Conservation (phyloP, 495 filamentous ascomycete genomes). For the Aspergillus homomorphus region DNA sequence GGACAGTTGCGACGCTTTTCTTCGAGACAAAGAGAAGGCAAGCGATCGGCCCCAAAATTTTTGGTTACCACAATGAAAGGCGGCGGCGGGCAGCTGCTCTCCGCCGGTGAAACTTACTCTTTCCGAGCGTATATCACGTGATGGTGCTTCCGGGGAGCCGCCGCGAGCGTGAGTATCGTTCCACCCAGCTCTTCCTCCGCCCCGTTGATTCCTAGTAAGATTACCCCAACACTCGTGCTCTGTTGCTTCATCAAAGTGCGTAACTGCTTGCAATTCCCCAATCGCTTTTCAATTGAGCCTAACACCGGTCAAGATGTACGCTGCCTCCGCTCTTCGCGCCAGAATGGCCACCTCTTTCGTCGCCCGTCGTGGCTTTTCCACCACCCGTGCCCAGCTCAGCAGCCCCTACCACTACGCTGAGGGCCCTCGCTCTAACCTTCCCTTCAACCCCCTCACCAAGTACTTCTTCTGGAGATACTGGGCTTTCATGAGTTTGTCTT, state of each 20-base stretch:
- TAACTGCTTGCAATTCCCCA: conserved; percentile 4
- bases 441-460: conserved; percentile 90
- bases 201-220: conserved; percentile 15
- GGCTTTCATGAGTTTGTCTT: conserved; percentile 68
- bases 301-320: conserved; percentile 67
- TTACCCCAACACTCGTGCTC: conserved; percentile 32
- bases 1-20: conserved; percentile 20
- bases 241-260: conserved; percentile 34
- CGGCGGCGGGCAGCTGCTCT: not conserved
- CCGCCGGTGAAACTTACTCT: conserved; percentile 25
- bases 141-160: conserved; percentile 13
- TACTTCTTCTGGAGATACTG: conserved; percentile 82
- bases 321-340: conserved; percentile 72
- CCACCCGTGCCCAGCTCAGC: conserved; percentile 78
- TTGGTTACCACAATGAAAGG: conserved; percentile 26
- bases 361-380: conserved; percentile 90
- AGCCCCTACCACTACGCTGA: conserved; percentile 98
- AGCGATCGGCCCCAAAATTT: conserved; percentile 28
- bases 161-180: conserved; percentile 17
- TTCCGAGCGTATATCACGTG: conserved; percentile 24
- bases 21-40: conserved; percentile 10
- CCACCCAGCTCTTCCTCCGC: conserved; percentile 21
- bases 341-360: conserved; percentile 59
- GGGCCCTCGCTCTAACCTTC: conserved; percentile 89
- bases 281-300: conserved; percentile 13